Evolutionary conservation across 371 early-diverging fungal genomes (phyloP).

Genomic region (Haplosporangium sp.): DNA sequence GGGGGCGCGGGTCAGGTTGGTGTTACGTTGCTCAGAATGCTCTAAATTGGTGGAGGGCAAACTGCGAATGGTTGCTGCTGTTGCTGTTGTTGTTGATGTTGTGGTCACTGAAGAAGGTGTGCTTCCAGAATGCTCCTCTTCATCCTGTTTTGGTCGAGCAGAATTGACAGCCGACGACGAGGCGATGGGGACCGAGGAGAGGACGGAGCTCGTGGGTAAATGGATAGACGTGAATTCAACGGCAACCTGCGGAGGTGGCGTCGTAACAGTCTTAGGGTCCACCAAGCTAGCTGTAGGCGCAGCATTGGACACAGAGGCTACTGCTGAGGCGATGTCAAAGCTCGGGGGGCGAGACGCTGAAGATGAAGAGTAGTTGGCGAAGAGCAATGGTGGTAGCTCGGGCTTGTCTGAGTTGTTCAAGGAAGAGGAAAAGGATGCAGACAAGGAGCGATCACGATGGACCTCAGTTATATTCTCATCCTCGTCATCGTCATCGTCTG

Average conservation of each 20-base stretch:
- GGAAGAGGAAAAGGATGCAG: slow-evolving; percentile 1
- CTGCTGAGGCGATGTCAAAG: slow-evolving; percentile 6
- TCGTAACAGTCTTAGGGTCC: too few relatives aligned
- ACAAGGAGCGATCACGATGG: slow-evolving; percentile 1
- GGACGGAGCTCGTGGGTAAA: neutral
- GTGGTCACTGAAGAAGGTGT: too few relatives aligned
- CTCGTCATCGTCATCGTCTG: slow-evolving; percentile 24
- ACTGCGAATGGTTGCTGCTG: neutral
- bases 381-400: slow-evolving; percentile 29
- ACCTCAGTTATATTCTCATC: slow-evolving; percentile 7
- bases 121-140: too few relatives aligned
- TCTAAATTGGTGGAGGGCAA: slow-evolving; percentile 22
- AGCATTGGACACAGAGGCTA: neutral
- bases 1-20: neutral
- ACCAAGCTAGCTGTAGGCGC: neutral
- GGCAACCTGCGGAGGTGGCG: too few relatives aligned
- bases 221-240: too few relatives aligned
- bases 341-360: neutral
- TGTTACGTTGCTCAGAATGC: slow-evolving; percentile 25
- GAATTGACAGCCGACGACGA: neutral
- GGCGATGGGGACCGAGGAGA: neutral
- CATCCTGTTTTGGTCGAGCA: slow-evolving; percentile 8
- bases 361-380: slow-evolving; percentile 10
- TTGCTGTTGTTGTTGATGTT: neutral
- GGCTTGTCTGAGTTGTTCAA: slow-evolving; percentile 22